Percentiles rank a stretch among this genome's conserved stretches.
Evolutionary conservation across 2,329 filamentous ascomycete species (phyloP).

Genomic region (Chalara sp.): DNA sequence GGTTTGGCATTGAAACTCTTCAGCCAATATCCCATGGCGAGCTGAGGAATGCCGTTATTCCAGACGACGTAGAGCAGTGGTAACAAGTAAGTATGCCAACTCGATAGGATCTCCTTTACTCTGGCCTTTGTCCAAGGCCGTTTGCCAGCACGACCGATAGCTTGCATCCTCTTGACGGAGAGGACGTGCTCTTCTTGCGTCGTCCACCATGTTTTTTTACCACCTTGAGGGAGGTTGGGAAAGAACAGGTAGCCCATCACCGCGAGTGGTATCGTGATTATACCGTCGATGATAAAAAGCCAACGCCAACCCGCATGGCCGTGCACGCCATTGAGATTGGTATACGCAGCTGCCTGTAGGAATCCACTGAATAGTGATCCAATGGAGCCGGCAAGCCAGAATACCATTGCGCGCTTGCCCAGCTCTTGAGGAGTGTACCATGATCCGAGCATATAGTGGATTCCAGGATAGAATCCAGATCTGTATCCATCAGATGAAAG

Average conservation of each 20-base stretch:
- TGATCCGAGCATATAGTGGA: slow-evolving; percentile 48
- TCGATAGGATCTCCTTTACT: not conserved
- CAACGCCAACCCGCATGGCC: not conserved
- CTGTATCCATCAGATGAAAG: slow-evolving; percentile 23
- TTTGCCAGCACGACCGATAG: not conserved
- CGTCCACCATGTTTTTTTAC: not conserved
- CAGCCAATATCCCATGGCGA: not conserved
- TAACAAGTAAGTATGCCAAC: not conserved
- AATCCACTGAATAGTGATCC: not conserved
- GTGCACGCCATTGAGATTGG: not conserved
- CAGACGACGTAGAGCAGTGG: slow-evolving; percentile 17
- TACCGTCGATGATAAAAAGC: not conserved
- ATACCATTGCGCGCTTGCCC: slow-evolving; percentile 37
- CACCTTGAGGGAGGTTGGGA: not conserved
- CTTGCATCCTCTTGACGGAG: not conserved
- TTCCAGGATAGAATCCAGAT: slow-evolving; percentile 41
- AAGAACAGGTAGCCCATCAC: not conserved
- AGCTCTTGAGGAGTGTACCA: slow-evolving; percentile 53
- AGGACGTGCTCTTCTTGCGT: not conserved
- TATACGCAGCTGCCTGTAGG: not conserved
- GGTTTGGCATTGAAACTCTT: not conserved
- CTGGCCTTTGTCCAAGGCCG: not conserved
- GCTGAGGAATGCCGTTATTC: slow-evolving; percentile 31
- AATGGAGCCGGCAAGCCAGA: not conserved
- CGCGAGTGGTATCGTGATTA: not conserved